Conservation (phyloP, 768 basidiomycete species). For the Phlebiopsis flavidoalba region DNA sequence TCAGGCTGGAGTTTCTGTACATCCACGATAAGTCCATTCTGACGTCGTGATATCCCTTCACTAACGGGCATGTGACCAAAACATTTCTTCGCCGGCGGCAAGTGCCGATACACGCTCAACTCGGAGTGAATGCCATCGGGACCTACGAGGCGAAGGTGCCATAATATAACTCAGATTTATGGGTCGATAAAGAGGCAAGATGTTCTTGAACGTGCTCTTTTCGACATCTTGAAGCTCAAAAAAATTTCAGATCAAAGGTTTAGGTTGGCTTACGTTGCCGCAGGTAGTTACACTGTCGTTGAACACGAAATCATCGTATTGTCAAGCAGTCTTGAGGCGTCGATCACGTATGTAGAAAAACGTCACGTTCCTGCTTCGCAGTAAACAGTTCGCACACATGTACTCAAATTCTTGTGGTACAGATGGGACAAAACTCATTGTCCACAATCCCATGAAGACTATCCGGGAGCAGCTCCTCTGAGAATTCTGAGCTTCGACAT, state of each 20-base stretch:
- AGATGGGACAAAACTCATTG: constrained; percentile 83
- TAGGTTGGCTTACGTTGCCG: constrained; percentile 99
- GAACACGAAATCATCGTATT: constrained; percentile 61
- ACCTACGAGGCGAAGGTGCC: constrained; percentile 95
- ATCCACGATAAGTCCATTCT: constrained; percentile 74
- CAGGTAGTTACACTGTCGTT: constrained; percentile 61
- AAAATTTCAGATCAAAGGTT: constrained; percentile 73
- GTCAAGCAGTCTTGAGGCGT: constrained; percentile 90
- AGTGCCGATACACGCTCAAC: constrained; percentile 44
- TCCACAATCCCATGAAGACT: constrained; percentile 84
- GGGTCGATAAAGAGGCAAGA: constrained; percentile 96
- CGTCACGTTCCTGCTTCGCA: neutral
- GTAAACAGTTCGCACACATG: no score
- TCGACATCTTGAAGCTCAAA: no score
- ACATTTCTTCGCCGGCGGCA: constrained; percentile 52
- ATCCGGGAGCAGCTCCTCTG: constrained; percentile 89
- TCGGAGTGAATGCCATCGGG: constrained; percentile 34
- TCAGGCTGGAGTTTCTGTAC: constrained; percentile 74
- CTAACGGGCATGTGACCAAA: constrained; percentile 6
- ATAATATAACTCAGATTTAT: constrained; percentile 88
- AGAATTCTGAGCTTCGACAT: constrained; percentile 98
- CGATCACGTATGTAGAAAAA: constrained; percentile 45
- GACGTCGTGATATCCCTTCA: neutral
- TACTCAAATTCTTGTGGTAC: neutral
- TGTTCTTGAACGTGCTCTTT: neutral